These are phyloP conservation scores for Monosporascus sp. DNA, from an alignment of 2,329 filamentous ascomycete genomes.

Conservation along the genomic window DNA sequence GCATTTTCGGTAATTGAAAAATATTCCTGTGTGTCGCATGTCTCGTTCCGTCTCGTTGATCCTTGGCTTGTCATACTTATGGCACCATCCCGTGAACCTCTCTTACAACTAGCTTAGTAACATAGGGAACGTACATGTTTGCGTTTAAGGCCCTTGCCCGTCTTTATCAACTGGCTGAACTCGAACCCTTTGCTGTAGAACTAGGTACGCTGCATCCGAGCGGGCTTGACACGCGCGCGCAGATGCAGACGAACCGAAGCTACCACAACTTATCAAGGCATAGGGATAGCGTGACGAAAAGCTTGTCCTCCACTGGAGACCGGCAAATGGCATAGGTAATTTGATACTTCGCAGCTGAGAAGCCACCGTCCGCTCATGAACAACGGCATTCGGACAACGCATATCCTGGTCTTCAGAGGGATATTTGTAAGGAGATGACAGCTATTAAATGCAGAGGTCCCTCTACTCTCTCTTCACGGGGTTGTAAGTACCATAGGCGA, in stretches of 20 bases:
- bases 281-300: neutral
- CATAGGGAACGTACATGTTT: slow-evolving; percentile 18
- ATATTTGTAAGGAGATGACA: neutral
- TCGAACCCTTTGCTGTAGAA: neutral
- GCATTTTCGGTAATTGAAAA: slow-evolving; percentile 23
- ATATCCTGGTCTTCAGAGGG: neutral
- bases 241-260: slow-evolving; percentile 1
- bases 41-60: slow-evolving; percentile 14
- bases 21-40: slow-evolving; percentile 26
- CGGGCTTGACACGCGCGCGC: slow-evolving; percentile 8
- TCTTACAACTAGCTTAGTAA: slow-evolving; percentile 7
- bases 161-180: neutral
- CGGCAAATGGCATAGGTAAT: neutral
- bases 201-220: slow-evolving; percentile 7
- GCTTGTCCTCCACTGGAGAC: neutral
- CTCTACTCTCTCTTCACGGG: neutral
- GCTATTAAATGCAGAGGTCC: neutral
- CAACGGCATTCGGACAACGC: neutral
- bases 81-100: neutral
- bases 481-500: neutral
- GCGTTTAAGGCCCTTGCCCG: slow-evolving; percentile 9
- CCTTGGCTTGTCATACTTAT: slow-evolving; percentile 5
- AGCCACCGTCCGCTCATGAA: neutral
- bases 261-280: neutral
- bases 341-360: neutral